phyloP scores from a whole-genome alignment of 306 rosid genomes.

The Cucurbita argyrosperma region DNA sequence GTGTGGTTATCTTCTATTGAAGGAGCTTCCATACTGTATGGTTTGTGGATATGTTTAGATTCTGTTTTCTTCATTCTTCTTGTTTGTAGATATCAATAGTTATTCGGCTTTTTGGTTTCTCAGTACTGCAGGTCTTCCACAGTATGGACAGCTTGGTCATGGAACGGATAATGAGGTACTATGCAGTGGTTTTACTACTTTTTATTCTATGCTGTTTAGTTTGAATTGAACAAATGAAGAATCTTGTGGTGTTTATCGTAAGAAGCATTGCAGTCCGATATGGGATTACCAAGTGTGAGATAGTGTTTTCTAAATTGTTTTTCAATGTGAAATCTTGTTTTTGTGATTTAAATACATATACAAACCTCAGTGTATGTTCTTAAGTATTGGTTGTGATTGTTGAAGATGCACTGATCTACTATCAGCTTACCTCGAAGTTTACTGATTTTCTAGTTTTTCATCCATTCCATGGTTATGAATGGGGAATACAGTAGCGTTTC shows the following conservation, averaged over 20 bases:
- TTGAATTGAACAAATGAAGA: background rate
- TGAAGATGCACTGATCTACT: background rate
- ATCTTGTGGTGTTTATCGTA: background rate
- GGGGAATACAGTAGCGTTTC: background rate
- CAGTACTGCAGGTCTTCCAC: constrained; percentile 96
- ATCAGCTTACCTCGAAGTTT: background rate
- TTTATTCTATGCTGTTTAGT: background rate
- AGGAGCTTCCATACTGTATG: constrained; percentile 94
- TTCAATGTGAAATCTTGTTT: background rate
- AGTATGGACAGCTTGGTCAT: constrained; percentile 94
- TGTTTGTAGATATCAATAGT: background rate
- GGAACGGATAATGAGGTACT: constrained; percentile 97
- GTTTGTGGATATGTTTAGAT: constrained; percentile 24
- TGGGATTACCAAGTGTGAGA: background rate
- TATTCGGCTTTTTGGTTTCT: constrained; percentile 7
- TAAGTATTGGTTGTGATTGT: background rate
- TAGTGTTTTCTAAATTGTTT: background rate
- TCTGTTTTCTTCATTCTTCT: constrained; percentile 6
- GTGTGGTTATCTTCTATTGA: constrained; percentile 79
- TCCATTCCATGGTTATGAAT: background rate
- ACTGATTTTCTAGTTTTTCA: background rate
- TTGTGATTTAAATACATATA: background rate
- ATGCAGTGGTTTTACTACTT: background rate
- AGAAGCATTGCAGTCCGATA: background rate
- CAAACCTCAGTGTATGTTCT: background rate